phyloP scores from a whole-genome alignment of 1,139 yeast genomes.

The Kodamaea anthophila region DNA sequence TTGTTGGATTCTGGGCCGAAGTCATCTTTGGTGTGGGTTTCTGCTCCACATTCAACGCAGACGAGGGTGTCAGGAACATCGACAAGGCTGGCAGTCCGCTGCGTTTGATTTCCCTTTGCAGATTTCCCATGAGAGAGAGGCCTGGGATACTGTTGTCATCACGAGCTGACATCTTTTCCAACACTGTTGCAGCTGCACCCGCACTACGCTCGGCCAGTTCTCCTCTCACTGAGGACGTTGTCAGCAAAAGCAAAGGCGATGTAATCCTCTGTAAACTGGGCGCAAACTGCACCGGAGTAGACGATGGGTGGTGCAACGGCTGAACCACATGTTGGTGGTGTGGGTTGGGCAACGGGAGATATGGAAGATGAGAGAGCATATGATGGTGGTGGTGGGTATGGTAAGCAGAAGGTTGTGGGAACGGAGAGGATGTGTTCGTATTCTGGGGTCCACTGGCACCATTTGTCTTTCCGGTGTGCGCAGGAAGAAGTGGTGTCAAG shows the following conservation, averaged over 20 bases:
- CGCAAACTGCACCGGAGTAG: conserved; percentile 67
- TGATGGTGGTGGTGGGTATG: conserved; percentile 13
- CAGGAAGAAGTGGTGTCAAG: conserved; percentile 30
- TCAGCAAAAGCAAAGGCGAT: conserved; percentile 52
- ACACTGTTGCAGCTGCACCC: conserved; percentile 51
- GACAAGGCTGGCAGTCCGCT: conserved; percentile 12
- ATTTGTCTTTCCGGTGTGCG: conserved; percentile 8
- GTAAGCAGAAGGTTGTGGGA: conserved; percentile 11
- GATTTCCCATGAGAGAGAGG: conserved; percentile 26
- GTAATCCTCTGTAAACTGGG: conserved; percentile 59
- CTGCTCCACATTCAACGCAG: conserved; percentile 22
- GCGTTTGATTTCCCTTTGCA: conserved; percentile 11
- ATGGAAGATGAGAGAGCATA: conserved; percentile 24
- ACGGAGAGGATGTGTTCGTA: conserved; percentile 8
- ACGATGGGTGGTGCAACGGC: conserved; percentile 61
- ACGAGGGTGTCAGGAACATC: conserved; percentile 29
- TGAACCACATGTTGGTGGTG: conserved; percentile 33
- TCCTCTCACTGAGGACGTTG: conserved; percentile 32
- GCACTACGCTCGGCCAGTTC: conserved; percentile 4
- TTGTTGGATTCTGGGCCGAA: background rate
- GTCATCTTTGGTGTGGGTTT: no score
- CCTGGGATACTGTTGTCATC: conserved; percentile 14
- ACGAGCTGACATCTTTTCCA: conserved; percentile 45
- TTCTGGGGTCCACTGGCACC: conserved; percentile 4
- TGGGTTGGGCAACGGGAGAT: conserved; percentile 7